Conservation (phyloP, 169 alveolate species). For the Cyclospora cayetanensis region DNA sequence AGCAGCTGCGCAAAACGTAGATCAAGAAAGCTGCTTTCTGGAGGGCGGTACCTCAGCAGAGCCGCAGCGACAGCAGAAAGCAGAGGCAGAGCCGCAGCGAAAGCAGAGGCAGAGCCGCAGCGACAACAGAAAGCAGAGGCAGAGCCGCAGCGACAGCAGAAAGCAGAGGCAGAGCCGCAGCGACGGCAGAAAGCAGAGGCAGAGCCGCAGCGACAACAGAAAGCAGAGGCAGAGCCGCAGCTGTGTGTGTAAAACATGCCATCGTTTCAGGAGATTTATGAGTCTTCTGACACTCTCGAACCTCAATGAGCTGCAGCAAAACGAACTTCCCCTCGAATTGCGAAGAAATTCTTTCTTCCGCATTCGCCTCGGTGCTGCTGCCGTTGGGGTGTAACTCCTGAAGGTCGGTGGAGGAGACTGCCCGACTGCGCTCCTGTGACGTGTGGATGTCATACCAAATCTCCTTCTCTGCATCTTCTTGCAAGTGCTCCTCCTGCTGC, state of each 20-base stretch:
- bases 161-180: not conserved
- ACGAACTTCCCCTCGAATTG: not conserved
- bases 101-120: not conserved
- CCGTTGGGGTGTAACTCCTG: not conserved
- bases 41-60: no score
- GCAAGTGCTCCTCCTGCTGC: not conserved
- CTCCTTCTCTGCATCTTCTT: not conserved
- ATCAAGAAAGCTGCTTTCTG: no score
- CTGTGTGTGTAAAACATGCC: not conserved
- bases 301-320: slow-evolving; percentile 13
- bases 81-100: not conserved
- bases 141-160: not conserved
- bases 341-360: not conserved
- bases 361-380: not conserved
- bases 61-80: not conserved
- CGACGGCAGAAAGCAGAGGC: not conserved
- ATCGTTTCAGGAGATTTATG: not conserved
- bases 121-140: slow-evolving; percentile 6
- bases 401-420: not conserved
- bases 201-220: not conserved
- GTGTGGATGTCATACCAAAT: not conserved
- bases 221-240: not conserved
- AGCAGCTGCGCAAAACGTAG: not conserved
- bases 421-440: not conserved
- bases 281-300: not conserved